These are phyloP conservation scores for Graphilbum fragrans DNA, from an alignment of 2,329 filamentous ascomycete genomes.

Conservation along the genomic window DNA sequence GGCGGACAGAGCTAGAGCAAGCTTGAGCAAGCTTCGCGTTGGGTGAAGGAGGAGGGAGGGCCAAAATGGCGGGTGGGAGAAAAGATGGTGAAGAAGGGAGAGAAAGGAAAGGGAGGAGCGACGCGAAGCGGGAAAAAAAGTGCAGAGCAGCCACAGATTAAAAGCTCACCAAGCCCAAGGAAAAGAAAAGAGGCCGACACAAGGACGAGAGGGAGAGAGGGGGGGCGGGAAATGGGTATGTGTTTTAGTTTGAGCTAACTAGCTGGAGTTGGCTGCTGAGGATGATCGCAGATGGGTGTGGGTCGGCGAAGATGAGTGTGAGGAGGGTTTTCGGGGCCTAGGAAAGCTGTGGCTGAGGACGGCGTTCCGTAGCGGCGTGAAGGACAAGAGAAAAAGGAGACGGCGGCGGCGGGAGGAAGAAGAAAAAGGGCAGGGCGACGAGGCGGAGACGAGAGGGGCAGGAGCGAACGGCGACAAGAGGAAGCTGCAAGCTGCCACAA, in stretches of 20 bases:
- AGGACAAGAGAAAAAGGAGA: too few species aligned
- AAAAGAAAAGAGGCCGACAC: background rate
- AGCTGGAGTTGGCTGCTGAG: background rate
- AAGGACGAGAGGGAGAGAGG: background rate
- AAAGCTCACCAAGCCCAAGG: too few species aligned
- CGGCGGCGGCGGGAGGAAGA: too few species aligned
- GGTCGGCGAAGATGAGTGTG: too few species aligned
- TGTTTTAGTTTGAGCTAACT: background rate
- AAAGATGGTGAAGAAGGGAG: background rate
- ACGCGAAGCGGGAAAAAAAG: background rate
- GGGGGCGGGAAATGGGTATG: background rate
- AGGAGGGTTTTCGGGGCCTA: too few species aligned
- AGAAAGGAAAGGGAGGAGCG: background rate
- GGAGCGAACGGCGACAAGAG: background rate
- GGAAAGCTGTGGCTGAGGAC: too few species aligned
- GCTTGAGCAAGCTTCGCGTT: background rate
- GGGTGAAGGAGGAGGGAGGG: background rate
- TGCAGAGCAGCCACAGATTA: background rate
- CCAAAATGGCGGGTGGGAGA: background rate
- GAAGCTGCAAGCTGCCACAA: too few species aligned
- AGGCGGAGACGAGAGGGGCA: background rate
- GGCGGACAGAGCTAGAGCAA: too few species aligned
- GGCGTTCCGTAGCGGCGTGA: too few species aligned
- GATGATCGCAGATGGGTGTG: background rate
- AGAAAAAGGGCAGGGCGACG: too few species aligned